phyloP scores from a whole-genome alignment of 768 basidiomycete genomes.

The Polyporus arcularius region DNA sequence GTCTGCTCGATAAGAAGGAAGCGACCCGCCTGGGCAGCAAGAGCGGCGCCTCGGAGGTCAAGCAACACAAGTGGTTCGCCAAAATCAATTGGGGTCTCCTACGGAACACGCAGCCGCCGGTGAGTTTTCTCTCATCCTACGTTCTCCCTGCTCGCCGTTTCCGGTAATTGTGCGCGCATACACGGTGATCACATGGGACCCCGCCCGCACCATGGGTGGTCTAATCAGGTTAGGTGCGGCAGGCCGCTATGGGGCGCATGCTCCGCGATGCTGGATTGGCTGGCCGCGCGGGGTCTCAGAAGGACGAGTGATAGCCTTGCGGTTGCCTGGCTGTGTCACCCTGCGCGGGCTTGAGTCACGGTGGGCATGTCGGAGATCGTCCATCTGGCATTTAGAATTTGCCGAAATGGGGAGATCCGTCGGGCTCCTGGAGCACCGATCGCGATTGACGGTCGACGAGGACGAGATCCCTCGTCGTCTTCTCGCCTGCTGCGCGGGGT shows the following conservation, averaged over 20 bases:
- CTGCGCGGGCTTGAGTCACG: neutral
- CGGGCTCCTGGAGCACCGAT: conserved; percentile 11
- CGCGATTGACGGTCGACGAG: conserved; percentile 3
- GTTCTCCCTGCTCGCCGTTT: neutral
- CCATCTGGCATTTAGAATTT: conserved; percentile 5
- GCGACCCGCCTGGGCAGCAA: conserved; percentile 83
- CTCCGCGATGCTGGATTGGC: conserved; percentile 11
- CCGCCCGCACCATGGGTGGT: neutral
- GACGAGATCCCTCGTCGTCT: conserved; percentile 10
- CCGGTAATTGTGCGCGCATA: conserved; percentile 2
- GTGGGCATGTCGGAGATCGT: conserved; percentile 17
- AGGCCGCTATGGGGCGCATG: neutral
- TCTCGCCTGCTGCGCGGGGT: conserved; percentile 8
- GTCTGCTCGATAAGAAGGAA: conserved; percentile 92
- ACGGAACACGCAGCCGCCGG: conserved; percentile 90
- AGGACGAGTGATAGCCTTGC: conserved; percentile 18
- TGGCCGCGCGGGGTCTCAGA: conserved; percentile 7
- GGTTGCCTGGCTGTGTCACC: conserved; percentile 10
- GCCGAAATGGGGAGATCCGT: conserved; percentile 14
- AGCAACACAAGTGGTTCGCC: conserved; percentile 97
- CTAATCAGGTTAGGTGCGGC: conserved; percentile 10
- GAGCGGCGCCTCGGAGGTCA: conserved; percentile 97
- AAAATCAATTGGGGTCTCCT: conserved; percentile 97
- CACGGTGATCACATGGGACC: neutral
- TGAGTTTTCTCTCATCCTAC: conserved; percentile 40